Conservation (phyloP, 139 green algal genomes). For the Chlamydomonas sphaeroides region DNA sequence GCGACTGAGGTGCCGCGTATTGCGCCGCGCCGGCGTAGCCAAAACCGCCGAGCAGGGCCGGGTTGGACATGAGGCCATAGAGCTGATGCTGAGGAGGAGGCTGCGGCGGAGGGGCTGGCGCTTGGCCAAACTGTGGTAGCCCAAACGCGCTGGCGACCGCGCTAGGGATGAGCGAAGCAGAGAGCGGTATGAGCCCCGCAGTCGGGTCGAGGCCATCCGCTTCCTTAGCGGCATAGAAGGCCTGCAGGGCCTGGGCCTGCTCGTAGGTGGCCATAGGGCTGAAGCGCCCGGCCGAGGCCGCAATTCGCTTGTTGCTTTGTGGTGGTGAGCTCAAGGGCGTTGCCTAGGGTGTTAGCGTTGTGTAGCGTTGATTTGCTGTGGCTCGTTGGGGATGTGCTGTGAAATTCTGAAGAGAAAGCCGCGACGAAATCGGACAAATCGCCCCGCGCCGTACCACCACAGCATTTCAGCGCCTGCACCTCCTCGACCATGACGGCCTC, state of each 20-base stretch:
- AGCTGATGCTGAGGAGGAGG: background rate
- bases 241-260: background rate
- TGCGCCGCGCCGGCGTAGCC: background rate
- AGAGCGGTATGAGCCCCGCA: constrained; percentile 18
- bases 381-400: too few relatives aligned
- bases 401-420: too few relatives aligned
- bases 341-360: too few relatives aligned
- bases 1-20: background rate
- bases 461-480: too few relatives aligned
- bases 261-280: constrained; percentile 14
- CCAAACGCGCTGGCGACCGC: constrained; percentile 21
- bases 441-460: too few relatives aligned
- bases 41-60: constrained; percentile 9
- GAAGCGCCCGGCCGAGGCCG: too few relatives aligned
- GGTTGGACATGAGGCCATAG: constrained; percentile 21
- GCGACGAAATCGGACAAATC: too few relatives aligned
- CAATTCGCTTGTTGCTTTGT: too few relatives aligned
- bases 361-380: too few relatives aligned
- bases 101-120: background rate
- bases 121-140: background rate
- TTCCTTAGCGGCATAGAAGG: constrained; percentile 32
- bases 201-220: constrained; percentile 1
- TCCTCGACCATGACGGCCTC: too few relatives aligned
- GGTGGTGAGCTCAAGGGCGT: too few relatives aligned
- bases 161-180: constrained; percentile 5